Conservation (phyloP, 345 rosid species). For the Euphorbia peplus region DNA sequence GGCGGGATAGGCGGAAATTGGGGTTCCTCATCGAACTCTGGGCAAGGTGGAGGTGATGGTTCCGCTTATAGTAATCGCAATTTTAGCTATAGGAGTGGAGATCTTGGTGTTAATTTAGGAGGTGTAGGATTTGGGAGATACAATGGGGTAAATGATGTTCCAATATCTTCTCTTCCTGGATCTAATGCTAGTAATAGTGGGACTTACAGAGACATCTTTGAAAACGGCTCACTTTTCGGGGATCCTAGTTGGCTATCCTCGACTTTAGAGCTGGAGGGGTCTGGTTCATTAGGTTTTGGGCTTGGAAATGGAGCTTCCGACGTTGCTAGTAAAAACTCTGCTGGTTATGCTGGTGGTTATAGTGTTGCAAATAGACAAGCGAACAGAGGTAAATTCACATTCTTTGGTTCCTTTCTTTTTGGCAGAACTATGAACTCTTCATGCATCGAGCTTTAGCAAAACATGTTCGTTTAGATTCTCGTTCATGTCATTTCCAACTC, state of each 20-base stretch:
- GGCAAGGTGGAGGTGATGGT: slow-evolving; percentile 36
- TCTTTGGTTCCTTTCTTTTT: neutral
- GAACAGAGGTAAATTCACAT: slow-evolving; percentile 45
- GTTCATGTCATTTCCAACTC: neutral
- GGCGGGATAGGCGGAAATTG: slow-evolving; percentile 59
- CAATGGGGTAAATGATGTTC: slow-evolving; percentile 20
- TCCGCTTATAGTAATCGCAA: slow-evolving; percentile 29
- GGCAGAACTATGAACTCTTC: neutral
- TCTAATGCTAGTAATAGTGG: slow-evolving; percentile 41
- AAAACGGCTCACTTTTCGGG: slow-evolving; percentile 34
- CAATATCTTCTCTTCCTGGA: slow-evolving; percentile 30
- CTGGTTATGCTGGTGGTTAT: slow-evolving; percentile 52
- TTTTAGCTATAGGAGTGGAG: slow-evolving; percentile 36
- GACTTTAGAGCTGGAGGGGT: slow-evolving; percentile 36
- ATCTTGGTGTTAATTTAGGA: slow-evolving; percentile 35
- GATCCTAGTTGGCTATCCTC: slow-evolving; percentile 50
- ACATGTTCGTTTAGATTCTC: neutral
- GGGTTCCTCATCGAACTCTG: slow-evolving; percentile 44
- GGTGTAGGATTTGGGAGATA: slow-evolving; percentile 50
- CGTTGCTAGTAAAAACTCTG: slow-evolving; percentile 41
- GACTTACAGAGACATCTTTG: slow-evolving; percentile 35
- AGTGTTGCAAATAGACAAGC: slow-evolving; percentile 54
- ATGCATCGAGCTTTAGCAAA: neutral
- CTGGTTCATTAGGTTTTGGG: slow-evolving; percentile 49
- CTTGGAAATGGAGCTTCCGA: slow-evolving; percentile 49